A percentile compares a stretch with the other conserved stretches of the same genome.
These are phyloP conservation scores for Anthracocystis panici-leucophaei DNA, from an alignment of 1,284 basidiomycete genomes.

Conservation along the genomic window DNA sequence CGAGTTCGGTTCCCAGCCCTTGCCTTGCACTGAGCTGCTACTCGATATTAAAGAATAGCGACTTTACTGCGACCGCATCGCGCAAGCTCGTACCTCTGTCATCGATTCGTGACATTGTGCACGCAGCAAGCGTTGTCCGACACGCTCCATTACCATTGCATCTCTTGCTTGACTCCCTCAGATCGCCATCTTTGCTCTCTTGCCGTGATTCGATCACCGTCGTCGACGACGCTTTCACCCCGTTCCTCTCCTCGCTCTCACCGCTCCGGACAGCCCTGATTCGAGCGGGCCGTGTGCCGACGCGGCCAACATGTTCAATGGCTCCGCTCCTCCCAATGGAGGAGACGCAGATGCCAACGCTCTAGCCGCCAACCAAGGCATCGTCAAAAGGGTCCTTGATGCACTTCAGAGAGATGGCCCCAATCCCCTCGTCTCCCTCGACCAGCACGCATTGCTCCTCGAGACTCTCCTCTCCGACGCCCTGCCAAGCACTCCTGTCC, in stretches of 20 bases:
- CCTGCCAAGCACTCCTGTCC: constrained; percentile 44
- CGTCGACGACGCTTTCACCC: neutral
- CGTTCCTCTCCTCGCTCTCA: constrained; percentile 5
- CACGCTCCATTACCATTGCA: too few species aligned
- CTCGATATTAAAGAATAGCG: too few species aligned
- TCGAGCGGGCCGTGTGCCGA: constrained; percentile 41
- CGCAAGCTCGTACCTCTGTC: too few species aligned
- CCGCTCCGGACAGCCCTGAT: constrained; percentile 72
- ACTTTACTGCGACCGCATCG: too few species aligned
- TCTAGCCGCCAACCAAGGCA: constrained; percentile 47
- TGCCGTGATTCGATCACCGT: neutral
- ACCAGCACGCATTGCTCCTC: constrained; percentile 82
- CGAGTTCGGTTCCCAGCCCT: too few species aligned
- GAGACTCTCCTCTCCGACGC: constrained; percentile 57
- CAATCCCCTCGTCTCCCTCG: constrained; percentile 78
- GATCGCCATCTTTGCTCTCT: neutral
- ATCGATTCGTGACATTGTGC: too few species aligned
- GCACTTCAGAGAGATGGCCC: constrained; percentile 75
- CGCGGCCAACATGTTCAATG: constrained; percentile 51
- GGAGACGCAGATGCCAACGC: constrained; percentile 39
- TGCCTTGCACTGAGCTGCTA: too few species aligned
- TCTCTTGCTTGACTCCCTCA: neutral
- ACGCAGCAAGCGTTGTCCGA: too few species aligned
- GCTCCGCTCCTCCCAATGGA: constrained; percentile 51
- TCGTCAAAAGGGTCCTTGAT: constrained; percentile 78